A percentile compares a stretch with the other conserved stretches of the same genome.
Evolutionary conservation across 2,329 filamentous ascomycete species (phyloP).

Genomic region (Alternaria angustiovoidea): DNA sequence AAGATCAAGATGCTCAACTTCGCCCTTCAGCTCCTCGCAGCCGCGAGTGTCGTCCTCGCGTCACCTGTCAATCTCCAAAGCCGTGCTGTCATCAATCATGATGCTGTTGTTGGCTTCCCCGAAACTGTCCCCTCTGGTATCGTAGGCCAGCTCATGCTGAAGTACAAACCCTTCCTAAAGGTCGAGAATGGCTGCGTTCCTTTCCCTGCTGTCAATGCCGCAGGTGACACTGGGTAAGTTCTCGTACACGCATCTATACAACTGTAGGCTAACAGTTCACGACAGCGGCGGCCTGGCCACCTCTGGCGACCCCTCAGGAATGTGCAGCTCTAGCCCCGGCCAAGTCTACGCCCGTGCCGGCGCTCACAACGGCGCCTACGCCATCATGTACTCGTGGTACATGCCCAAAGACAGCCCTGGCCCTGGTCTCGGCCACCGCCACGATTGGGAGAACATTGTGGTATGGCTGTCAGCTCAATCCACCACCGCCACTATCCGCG

Average conservation of each 20-base stretch:
- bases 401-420: slow-evolving; percentile 59
- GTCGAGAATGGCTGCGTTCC: slow-evolving; percentile 69
- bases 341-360: slow-evolving; percentile 61
- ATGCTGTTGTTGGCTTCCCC: slow-evolving; percentile 62
- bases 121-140: slow-evolving; percentile 61
- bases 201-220: slow-evolving; percentile 67
- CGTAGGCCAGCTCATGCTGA: slow-evolving; percentile 59
- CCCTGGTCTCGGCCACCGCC: slow-evolving; percentile 59
- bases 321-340: slow-evolving; percentile 57
- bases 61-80: slow-evolving; percentile 39
- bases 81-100: slow-evolving; percentile 55
- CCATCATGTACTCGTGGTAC: slow-evolving; percentile 64
- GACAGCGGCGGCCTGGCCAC: slow-evolving; percentile 55
- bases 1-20: slow-evolving; percentile 35
- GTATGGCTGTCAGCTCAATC: slow-evolving; percentile 59
- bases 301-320: slow-evolving; percentile 53
- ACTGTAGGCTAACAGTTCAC: slow-evolving; percentile 1
- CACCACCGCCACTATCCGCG: slow-evolving; percentile 54
- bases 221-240: slow-evolving; percentile 64
- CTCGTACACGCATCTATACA: neutral
- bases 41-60: slow-evolving; percentile 31
- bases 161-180: slow-evolving; percentile 65
- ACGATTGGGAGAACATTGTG: slow-evolving; percentile 66
- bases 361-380: slow-evolving; percentile 55
- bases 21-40: slow-evolving; percentile 33